Conservation (phyloP, 2,329 filamentous ascomycete species). For the Ceratocystis eucalypticola region DNA sequence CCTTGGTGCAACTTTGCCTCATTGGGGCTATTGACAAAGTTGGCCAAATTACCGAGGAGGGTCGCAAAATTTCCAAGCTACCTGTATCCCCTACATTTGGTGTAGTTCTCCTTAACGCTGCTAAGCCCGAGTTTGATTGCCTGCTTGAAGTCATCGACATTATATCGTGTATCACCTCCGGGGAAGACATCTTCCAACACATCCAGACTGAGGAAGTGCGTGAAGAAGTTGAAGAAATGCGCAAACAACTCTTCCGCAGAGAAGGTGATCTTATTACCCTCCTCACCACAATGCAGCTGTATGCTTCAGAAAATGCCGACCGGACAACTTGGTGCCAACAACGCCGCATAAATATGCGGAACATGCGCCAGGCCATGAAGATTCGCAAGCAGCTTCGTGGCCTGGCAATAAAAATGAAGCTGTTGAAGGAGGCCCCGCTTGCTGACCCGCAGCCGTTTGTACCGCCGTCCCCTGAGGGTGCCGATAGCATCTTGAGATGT, state of each 20-base stretch:
- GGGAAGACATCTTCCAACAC: constrained; percentile 49
- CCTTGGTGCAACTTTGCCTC: constrained; percentile 63
- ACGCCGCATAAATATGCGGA: constrained; percentile 43
- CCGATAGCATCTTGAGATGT: constrained; percentile 42
- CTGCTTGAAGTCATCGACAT: constrained; percentile 77
- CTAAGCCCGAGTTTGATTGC: constrained; percentile 55
- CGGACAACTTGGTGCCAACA: constrained; percentile 45
- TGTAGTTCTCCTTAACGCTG: constrained; percentile 69
- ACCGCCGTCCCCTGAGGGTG: constrained; percentile 40
- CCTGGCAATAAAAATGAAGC: constrained; percentile 39
- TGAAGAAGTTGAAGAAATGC: constrained; percentile 39
- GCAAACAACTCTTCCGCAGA: constrained; percentile 45
- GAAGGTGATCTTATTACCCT: constrained; percentile 54
- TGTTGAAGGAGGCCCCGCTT: constrained; percentile 33
- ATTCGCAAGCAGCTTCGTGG: constrained; percentile 48
- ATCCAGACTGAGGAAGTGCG: constrained; percentile 43
- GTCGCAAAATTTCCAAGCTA: constrained; percentile 65
- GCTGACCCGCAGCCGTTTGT: constrained; percentile 43
- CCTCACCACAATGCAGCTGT: constrained; percentile 49
- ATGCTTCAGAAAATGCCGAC: constrained; percentile 42
- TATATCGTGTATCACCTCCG: constrained; percentile 49
- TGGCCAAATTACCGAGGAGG: constrained; percentile 59
- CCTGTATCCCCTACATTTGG: constrained; percentile 72
- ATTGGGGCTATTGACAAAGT: constrained; percentile 61
- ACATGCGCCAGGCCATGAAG: constrained; percentile 49